phyloP scores from a whole-genome alignment of 352 stramenopile species.

The Phytopythium ostracodes region DNA sequence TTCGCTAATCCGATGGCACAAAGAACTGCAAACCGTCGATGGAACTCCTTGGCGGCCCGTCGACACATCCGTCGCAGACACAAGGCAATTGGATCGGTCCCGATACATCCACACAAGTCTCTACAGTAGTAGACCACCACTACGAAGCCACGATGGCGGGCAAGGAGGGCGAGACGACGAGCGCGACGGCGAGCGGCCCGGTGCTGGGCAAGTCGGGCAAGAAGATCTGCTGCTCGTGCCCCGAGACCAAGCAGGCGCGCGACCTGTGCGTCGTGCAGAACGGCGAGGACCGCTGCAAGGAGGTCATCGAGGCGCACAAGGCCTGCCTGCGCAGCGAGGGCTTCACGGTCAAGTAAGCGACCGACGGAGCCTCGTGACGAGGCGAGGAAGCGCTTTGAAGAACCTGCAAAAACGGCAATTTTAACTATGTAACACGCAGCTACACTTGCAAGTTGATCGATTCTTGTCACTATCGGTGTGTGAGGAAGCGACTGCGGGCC shows the following conservation, averaged over 20 bases:
- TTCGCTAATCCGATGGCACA: background rate
- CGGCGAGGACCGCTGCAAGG: constrained; percentile 90
- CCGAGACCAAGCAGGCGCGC: constrained; percentile 93
- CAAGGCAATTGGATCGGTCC: background rate
- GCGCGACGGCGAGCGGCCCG: constrained; percentile 23
- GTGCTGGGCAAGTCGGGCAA: constrained; percentile 93
- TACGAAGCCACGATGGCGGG: constrained; percentile 28
- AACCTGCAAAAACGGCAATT: background rate
- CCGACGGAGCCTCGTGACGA: too few relatives aligned
- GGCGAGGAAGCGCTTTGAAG: background rate
- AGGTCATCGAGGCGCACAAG: constrained; percentile 98
- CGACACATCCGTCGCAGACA: background rate
- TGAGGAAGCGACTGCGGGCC: background rate
- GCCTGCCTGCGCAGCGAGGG: constrained; percentile 94
- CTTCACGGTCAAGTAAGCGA: constrained; percentile 91
- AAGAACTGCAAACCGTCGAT: constrained; percentile 4
- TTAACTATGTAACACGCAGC: background rate
- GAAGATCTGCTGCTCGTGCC: constrained; percentile 98
- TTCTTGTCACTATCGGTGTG: background rate
- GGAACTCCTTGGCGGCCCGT: too few relatives aligned
- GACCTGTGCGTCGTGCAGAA: constrained; percentile 92
- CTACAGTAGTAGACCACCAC: background rate
- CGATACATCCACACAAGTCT: background rate
- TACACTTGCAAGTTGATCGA: background rate
- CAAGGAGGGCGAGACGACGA: constrained; percentile 29